A percentile compares a stretch with the other conserved stretches of the same genome.
These are phyloP conservation scores for Hypoxylon intermedium DNA, from an alignment of 495 filamentous ascomycete genomes.

Conservation along the genomic window DNA sequence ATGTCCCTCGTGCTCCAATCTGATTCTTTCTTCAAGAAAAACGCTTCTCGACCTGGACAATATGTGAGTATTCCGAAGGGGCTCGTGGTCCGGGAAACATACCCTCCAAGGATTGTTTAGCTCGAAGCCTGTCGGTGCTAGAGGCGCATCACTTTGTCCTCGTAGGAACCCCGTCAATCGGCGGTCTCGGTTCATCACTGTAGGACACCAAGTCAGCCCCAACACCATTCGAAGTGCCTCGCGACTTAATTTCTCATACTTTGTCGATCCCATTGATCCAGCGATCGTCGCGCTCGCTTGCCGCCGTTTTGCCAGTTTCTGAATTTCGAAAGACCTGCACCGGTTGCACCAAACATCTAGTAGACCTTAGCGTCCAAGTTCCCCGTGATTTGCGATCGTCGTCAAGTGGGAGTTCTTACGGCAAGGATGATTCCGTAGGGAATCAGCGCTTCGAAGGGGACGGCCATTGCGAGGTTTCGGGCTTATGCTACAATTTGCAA, in stretches of 20 bases:
- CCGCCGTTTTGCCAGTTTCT: conserved; percentile 84
- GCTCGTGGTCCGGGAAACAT: conserved; percentile 16
- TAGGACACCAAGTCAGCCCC: conserved; percentile 44
- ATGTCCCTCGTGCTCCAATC: conserved; percentile 1
- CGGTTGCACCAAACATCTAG: conserved; percentile 91
- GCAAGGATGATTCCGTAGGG: conserved; percentile 90
- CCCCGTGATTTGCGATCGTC: conserved; percentile 23
- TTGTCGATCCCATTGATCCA: conserved; percentile 94
- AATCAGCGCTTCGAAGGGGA: conserved; percentile 94
- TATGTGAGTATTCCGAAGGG: conserved; percentile 16
- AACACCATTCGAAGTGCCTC: neutral
- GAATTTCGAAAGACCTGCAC: conserved; percentile 74
- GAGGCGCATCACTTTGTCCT: conserved; percentile 82
- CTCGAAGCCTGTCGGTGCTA: conserved; percentile 88
- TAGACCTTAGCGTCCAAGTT: conserved; percentile 39
- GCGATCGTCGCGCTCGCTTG: conserved; percentile 80
- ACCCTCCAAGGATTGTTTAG: conserved; percentile 93
- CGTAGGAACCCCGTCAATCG: conserved; percentile 84
- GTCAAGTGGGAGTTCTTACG: conserved; percentile 62
- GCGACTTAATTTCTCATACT: conserved; percentile 60
- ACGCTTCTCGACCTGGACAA: conserved; percentile 58
- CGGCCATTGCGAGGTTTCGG: conserved; percentile 70
- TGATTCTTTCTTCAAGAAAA: conserved; percentile 45
- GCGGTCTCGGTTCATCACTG: conserved; percentile 97
- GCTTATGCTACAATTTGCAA: conserved; percentile 7